phyloP scores from a whole-genome alignment of 345 rosid genomes.

The Heritiera fomes region DNA sequence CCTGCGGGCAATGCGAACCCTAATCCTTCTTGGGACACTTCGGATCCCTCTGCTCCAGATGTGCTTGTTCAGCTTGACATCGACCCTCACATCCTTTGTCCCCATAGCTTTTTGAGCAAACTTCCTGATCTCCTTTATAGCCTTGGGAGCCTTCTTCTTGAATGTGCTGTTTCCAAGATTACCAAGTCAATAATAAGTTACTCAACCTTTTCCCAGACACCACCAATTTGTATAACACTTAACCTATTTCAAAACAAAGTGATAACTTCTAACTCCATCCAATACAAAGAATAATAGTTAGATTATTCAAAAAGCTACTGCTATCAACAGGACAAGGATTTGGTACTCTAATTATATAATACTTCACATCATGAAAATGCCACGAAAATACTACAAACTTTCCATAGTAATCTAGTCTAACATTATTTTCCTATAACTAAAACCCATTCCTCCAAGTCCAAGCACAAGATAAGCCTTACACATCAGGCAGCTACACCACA shows the following conservation, averaged over 20 bases:
- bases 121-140: conserved; percentile 69
- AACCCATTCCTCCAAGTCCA: not conserved
- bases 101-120: conserved; percentile 63
- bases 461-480: too few species aligned
- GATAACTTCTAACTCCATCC: not conserved
- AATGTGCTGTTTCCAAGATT: conserved; percentile 46
- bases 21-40: conserved; percentile 63
- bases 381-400: not conserved
- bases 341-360: not conserved
- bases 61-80: conserved; percentile 64
- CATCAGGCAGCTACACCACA: not conserved
- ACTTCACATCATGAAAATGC: not conserved
- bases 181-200: not conserved
- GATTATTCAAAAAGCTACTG: not conserved
- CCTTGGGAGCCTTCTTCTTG: conserved; percentile 75
- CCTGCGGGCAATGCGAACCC: conserved; percentile 61
- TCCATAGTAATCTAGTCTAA: not conserved
- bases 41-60: conserved; percentile 72
- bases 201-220: not conserved
- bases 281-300: not conserved
- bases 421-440: not conserved
- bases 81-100: conserved; percentile 47
- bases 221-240: not conserved
- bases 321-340: too few species aligned
- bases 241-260: not conserved